Conservation (phyloP, 1,139 yeast genomes). For the Candida dubliniensis region DNA sequence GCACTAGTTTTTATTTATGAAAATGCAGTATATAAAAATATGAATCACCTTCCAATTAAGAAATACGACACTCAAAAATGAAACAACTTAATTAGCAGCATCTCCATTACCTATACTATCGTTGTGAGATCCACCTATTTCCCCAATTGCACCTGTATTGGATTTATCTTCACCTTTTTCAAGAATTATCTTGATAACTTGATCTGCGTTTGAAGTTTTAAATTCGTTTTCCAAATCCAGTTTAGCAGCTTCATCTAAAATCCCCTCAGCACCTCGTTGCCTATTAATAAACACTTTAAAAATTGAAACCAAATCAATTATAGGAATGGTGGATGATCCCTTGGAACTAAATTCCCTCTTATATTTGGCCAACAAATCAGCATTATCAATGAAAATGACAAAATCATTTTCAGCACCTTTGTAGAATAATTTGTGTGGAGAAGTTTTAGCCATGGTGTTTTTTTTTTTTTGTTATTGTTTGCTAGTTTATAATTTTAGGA, state of each 20-base stretch:
- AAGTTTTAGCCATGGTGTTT: constrained; percentile 15
- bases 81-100: constrained; percentile 23
- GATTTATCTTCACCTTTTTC: constrained; percentile 53
- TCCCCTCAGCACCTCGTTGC: constrained; percentile 71
- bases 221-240: constrained; percentile 65
- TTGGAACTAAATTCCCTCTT: constrained; percentile 21
- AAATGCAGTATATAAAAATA: neutral
- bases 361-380: constrained; percentile 49
- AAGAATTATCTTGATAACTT: constrained; percentile 54
- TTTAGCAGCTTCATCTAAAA: constrained; percentile 71
- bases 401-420: constrained; percentile 67
- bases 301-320: constrained; percentile 63
- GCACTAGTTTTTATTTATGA: neutral
- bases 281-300: constrained; percentile 63
- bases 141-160: constrained; percentile 19
- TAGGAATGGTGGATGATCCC: constrained; percentile 55
- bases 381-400: constrained; percentile 60
- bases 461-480: constrained; percentile 7
- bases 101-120: constrained; percentile 41
- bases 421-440: constrained; percentile 55
- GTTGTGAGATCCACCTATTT: constrained; percentile 28
- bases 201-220: constrained; percentile 51
- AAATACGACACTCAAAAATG: too few relatives aligned
- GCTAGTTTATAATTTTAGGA: neutral
- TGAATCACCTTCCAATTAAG: neutral